Conservation (phyloP, 192 early-diverging fungal species). For the Lobulomyces angularis region DNA sequence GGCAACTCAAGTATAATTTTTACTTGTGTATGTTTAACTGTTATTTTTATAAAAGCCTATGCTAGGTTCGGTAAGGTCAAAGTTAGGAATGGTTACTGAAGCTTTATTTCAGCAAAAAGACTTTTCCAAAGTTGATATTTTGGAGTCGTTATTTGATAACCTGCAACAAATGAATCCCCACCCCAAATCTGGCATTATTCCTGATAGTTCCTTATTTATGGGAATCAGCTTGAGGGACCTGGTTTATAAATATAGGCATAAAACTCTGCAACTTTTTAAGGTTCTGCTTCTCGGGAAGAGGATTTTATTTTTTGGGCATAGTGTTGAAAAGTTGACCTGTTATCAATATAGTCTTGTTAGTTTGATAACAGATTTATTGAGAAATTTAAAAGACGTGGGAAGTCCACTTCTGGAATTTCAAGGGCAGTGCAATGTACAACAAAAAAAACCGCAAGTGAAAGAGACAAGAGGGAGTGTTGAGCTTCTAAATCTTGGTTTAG, state of each 20-base stretch:
- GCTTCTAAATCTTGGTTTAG: background rate
- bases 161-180: conserved; percentile 1
- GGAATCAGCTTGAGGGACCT: conserved; percentile 61
- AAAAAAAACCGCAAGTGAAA: conserved; percentile 1
- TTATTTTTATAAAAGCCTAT: conserved; percentile 30
- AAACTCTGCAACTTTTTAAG: conserved; percentile 63
- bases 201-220: conserved; percentile 55
- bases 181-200: conserved; percentile 26
- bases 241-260: conserved; percentile 58
- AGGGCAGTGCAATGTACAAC: conserved; percentile 4
- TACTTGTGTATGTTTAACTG: background rate
- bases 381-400: conserved; percentile 37
- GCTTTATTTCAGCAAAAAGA: conserved; percentile 69
- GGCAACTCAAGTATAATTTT: conserved; percentile 30
- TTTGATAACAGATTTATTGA: conserved; percentile 37
- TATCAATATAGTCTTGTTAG: conserved; percentile 70
- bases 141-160: conserved; percentile 32
- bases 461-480: background rate
- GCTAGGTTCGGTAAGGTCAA: conserved; percentile 55
- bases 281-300: conserved; percentile 62
- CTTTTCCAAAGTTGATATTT: conserved; percentile 65
- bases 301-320: conserved; percentile 72
- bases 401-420: conserved; percentile 27
- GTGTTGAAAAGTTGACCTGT: conserved; percentile 62
- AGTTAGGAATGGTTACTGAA: conserved; percentile 62